Base-by-base conservation (phyloP, 352 stramenopile species). In the Lagenidium giganteum region DNA sequence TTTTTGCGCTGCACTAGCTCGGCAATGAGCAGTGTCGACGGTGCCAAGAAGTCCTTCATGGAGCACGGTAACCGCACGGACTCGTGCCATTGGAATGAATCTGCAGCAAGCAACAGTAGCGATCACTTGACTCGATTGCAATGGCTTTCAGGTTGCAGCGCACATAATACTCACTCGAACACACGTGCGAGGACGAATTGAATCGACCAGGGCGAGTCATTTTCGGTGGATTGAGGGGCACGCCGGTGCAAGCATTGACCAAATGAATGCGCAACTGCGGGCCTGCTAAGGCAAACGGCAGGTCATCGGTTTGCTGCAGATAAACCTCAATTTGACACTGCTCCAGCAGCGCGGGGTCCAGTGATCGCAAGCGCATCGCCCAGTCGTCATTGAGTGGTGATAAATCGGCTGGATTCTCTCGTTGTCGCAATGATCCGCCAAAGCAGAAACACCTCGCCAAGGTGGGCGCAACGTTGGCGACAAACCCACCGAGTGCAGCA, bases 11-110 rank as follows among this genome's bases (percentile, higher is more conserved):
- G 64, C 11, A 85, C 36, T 7, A 89, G 42, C 40, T 89, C 76
- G 22, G 87, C 61, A 8, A 89, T 43, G 17, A 89, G 11, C 12
- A 80, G 36, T 11, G 61, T 58, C 28, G 56, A 60, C 1, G 73
- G 68, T 8, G 58, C 64, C 0, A 83, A 12, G 16, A 77, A 66
- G 1, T 65, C 55, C 4, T 27, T 31, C 26, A 82, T 46, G 30
- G 57, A 40, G n/a, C 70, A 20, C 1, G 56, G 42, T 16, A 78
- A 51, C 11, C 30, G 25, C 5, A 81, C 46, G 21, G 57, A 17
- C 61, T 81, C 42, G 25, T 68, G 62, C 75, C 75, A 87, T 49
- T 71, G 60, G 25, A 87, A 80, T 1, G 57, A 46, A 32, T 81
- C 68, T 79, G 37, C 17, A 32, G 4, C 14, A 29, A n/a, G 18